These are phyloP conservation scores for Aspergillus sp. DNA, from an alignment of 2,329 filamentous ascomycete species.

Conservation along the genomic window DNA sequence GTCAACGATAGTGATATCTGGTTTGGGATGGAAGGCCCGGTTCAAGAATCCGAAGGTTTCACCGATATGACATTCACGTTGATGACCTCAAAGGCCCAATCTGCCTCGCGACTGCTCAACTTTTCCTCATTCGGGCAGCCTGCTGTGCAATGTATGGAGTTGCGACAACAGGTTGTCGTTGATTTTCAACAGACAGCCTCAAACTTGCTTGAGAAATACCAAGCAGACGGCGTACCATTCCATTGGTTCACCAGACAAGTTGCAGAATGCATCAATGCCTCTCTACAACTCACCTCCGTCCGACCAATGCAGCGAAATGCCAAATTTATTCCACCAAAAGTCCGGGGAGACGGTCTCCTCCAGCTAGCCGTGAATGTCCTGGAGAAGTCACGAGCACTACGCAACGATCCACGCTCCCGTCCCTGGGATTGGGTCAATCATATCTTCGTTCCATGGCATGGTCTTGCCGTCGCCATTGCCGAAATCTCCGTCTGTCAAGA, in stretches of 20 bases:
- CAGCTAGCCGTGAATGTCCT: constrained; percentile 21
- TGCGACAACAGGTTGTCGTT: constrained; percentile 20
- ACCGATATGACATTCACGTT: constrained; percentile 24
- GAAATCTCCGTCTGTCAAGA: constrained; percentile 26
- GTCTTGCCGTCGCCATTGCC: constrained; percentile 25
- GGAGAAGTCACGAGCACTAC: constrained; percentile 11
- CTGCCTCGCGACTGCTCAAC: constrained; percentile 16
- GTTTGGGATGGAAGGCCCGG: constrained; percentile 16
- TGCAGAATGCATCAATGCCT: constrained; percentile 17
- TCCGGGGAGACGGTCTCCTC: constrained; percentile 19
- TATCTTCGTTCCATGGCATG: constrained; percentile 29
- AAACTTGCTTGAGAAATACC: constrained; percentile 13
- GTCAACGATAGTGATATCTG: constrained; percentile 26
- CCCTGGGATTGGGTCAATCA: constrained; percentile 24
- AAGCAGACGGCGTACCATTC: constrained; percentile 15
- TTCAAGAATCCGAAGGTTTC: constrained; percentile 15
- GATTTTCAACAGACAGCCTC: constrained; percentile 19
- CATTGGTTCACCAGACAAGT: constrained; percentile 21
- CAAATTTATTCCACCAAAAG: constrained; percentile 18
- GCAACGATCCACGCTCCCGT: constrained; percentile 13
- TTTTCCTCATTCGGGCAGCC: constrained; percentile 19
- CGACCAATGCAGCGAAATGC: constrained; percentile 21
- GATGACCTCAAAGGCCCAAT: constrained; percentile 18
- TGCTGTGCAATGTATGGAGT: constrained; percentile 14
- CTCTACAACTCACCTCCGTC: constrained; percentile 22